These are phyloP conservation scores for Aspergillus proliferans DNA, from an alignment of 2,329 filamentous ascomycete species.

Conservation along the genomic window DNA sequence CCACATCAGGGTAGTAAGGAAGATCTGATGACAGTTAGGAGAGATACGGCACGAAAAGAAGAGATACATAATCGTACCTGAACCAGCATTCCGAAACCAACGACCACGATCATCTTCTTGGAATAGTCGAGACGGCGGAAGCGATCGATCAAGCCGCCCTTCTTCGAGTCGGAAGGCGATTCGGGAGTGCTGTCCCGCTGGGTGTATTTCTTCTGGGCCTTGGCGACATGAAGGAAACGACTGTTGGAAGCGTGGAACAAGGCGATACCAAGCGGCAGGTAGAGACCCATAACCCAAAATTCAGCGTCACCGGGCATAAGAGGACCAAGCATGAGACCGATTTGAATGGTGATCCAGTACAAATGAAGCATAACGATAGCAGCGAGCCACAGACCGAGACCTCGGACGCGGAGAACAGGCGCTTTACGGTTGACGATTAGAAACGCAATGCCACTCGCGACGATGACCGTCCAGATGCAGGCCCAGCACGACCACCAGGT, in stretches of 20 bases:
- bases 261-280: conserved; percentile 59
- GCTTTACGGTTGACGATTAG: conserved; percentile 27
- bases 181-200: conserved; percentile 8
- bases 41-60: not conserved
- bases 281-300: conserved; percentile 58
- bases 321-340: conserved; percentile 30
- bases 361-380: conserved; percentile 34
- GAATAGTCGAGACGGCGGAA: conserved; percentile 22
- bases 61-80: conserved; percentile 42
- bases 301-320: conserved; percentile 48
- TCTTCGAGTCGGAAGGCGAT: conserved; percentile 3
- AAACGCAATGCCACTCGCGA: conserved; percentile 25
- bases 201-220: conserved; percentile 46
- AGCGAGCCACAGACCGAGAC: conserved; percentile 30
- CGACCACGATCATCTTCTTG: conserved; percentile 26
- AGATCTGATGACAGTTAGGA: conserved; percentile 38
- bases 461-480: conserved; percentile 26
- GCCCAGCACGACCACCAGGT: conserved; percentile 26
- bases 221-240: conserved; percentile 55
- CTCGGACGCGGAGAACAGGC: conserved; percentile 33
- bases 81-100: conserved; percentile 50
- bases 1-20: conserved; percentile 55
- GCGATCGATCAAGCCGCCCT: conserved; percentile 14
- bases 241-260: conserved; percentile 60
- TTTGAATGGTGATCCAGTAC: conserved; percentile 31